Base-by-base conservation (phyloP, 179 eudicot genomes). In the Silene vulgaris region DNA sequence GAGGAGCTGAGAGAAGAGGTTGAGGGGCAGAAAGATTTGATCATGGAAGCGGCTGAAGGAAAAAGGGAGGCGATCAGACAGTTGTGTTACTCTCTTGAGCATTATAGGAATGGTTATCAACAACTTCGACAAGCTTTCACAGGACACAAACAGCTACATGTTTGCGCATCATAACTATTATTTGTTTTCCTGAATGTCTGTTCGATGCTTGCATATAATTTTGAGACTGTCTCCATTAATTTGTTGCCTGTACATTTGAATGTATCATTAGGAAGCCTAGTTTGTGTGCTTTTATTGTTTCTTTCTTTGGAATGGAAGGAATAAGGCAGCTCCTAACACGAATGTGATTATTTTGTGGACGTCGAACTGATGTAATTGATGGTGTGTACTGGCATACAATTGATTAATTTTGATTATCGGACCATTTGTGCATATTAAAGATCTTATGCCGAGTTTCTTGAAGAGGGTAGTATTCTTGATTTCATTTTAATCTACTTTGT, bases 51-150 rank as follows among this genome's bases (percentile, higher is more conserved):
- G 17, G 97, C 97, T 11, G 98, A 93, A 78, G 88, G 82, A 77
- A 93, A 91, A 66, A 77, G 95, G 52, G 98, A 93, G 82, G 98
- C 87, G 0, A 93, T 93, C 19, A 71, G 97, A 74, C 98, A 91
- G 80, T 84, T 93, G 63, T 93, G 97, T 77, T 86, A 87, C 85
- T 88, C 97, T 1, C 84, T 93, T 20, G 97, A 93, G 81, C 93
- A 91, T 80, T 93, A 93, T 60, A 82, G 97, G 73, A 79, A 65
- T 61, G 89, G 87, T 19, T 91, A 91, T 71, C 85, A 84, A 43
- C 77, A 74, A 69, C 87, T 93, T 56, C 84, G 91, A 60, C 77
- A 88, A 80, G 91, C 93, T 37, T 85, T 89, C 68, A 65, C 74
- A 0, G 90, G 78, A 70, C 84, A 88, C 71, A 89, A 81, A 74